phyloP scores from a whole-genome alignment of 2,329 filamentous ascomycete genomes.

The Ophiostoma quercus region DNA sequence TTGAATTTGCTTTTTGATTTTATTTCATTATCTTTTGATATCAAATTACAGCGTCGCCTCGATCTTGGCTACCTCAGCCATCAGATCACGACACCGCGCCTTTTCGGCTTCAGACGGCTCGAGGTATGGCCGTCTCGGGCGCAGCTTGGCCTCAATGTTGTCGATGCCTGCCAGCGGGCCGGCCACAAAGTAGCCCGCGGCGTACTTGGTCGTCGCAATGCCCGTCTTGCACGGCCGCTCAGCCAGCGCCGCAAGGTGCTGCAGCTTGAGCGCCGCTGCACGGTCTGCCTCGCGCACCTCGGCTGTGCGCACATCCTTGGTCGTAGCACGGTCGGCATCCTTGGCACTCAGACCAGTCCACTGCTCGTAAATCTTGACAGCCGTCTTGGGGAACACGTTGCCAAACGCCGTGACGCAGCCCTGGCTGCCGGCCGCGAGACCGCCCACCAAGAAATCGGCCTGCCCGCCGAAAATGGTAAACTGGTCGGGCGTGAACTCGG shows the following conservation, averaged over 20 bases:
- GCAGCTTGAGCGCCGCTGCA: constrained; percentile 55
- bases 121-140: constrained; percentile 58
- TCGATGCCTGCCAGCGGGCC: constrained; percentile 50
- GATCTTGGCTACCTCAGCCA: constrained; percentile 43
- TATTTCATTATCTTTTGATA: background rate
- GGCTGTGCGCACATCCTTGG: constrained; percentile 22
- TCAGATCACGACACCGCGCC: constrained; percentile 38
- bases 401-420: constrained; percentile 60
- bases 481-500: constrained; percentile 45
- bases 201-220: constrained; percentile 65
- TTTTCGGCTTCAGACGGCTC: constrained; percentile 42
- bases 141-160: constrained; percentile 52
- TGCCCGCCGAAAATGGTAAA: constrained; percentile 70
- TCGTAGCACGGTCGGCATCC: background rate
- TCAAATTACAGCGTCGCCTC: constrained; percentile 34
- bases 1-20: background rate
- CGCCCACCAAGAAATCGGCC: constrained; percentile 62
- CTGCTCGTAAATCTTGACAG: constrained; percentile 56
- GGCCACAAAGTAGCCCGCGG: constrained; percentile 56
- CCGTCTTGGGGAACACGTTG: constrained; percentile 55
- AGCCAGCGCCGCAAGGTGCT: constrained; percentile 57
- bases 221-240: constrained; percentile 62
- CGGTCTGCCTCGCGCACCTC: constrained; percentile 44
- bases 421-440: constrained; percentile 52
- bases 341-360: constrained; percentile 37